Evolutionary conservation across 1,284 basidiomycete genomes (phyloP).

Genomic region (Puccinia polysora): DNA sequence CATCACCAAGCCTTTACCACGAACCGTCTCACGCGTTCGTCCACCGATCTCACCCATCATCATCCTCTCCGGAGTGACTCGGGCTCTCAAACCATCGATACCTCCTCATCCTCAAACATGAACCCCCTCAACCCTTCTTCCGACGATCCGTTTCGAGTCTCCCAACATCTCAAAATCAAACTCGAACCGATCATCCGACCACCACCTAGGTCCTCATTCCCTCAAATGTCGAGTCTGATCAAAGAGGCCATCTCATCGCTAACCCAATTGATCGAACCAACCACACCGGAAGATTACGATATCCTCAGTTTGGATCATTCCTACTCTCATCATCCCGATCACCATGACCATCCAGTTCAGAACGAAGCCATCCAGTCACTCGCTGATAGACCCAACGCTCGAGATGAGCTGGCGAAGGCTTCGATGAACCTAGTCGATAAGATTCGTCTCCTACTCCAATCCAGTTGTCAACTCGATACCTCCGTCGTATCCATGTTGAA

Average conservation of each 20-base stretch:
- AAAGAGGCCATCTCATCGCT: slow-evolving; percentile 15
- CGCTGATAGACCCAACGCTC: background rate
- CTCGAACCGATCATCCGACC: slow-evolving; percentile 8
- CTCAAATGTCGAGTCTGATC: slow-evolving; percentile 10
- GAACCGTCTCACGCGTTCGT: background rate
- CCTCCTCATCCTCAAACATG: background rate
- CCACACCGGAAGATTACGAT: slow-evolving; percentile 7
- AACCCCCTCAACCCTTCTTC: background rate
- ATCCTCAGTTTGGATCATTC: background rate
- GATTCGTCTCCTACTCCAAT: slow-evolving; percentile 36
- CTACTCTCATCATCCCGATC: background rate
- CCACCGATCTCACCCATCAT: background rate
- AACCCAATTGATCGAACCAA: slow-evolving; percentile 26
- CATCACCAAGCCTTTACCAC: background rate
- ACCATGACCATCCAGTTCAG: background rate
- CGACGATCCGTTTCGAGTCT: slow-evolving; percentile 6
- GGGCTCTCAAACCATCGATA: background rate
- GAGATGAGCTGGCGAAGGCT: slow-evolving; percentile 24
- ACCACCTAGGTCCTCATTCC: slow-evolving; percentile 9
- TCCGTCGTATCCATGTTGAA: slow-evolving; percentile 18
- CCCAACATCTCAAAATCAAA: slow-evolving; percentile 13
- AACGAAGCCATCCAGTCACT: background rate
- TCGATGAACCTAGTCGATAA: slow-evolving; percentile 27
- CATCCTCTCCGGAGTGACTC: background rate
- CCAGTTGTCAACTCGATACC: slow-evolving; percentile 35